Evolutionary conservation across 345 rosid genomes (phyloP), one percentile per base, ranked within the genome.

Genomic region (Dovyalis caffra): DNA sequence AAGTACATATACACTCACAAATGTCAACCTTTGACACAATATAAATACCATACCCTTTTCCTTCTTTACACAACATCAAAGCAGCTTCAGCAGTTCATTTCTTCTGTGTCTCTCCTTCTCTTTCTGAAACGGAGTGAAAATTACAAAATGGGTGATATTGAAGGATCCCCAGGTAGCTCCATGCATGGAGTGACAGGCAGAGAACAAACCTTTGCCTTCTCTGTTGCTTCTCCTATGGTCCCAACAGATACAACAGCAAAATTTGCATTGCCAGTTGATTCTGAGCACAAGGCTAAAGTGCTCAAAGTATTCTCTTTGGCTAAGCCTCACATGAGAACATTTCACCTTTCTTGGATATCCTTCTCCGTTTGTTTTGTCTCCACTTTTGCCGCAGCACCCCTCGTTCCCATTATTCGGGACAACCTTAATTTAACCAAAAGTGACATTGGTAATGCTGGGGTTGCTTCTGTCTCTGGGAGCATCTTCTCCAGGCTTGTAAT

Each of bases 321-420:
- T 9, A 87, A 89, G 35, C 98, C 98, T 40, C 97, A 92, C 83
- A 92, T 92, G 98, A 82, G 95, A 78, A 92, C 97, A 8, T 92
- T 94, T 64, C 98, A 90, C 77, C 87, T 94, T 35, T 90, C 98
- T 7, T 92, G 97, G 98, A 87, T 90, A 75, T 94, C 98, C 62
- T 94, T 94, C 83, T 92, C 86, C 87, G 87, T 91, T 64, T 92
- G 97, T 81, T 92, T 92, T 75, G 82, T 92, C 58, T 94, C 98
- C 64, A 94, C 97, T 0, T 92, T 94, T 10, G 98, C 98, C 0
- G 98, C 97, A 0, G 94, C 97, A 16, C 98, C 98, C 4, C 96
- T 90, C 5, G 92, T 92, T 62, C 97, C 97, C 15, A 89, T 92
- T 74, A 94, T 94, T 74, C 82, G 95, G 1, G 97, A 94, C 62